phyloP scores from a whole-genome alignment of 2,329 filamentous ascomycete species.

The Monilinia fructicola region DNA sequence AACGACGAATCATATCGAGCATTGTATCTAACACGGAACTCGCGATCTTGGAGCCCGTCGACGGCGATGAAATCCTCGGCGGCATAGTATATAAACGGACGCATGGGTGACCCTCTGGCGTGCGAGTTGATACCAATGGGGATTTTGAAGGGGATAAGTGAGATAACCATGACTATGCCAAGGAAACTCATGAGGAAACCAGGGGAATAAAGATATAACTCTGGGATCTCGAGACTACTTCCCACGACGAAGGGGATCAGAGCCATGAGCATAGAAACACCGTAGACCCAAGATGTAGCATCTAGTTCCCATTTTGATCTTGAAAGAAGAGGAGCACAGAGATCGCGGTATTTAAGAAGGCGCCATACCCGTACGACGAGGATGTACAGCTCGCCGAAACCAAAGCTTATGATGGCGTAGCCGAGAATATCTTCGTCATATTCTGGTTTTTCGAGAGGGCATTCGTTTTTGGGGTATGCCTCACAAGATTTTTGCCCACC shows the following conservation, averaged over 20 bases:
- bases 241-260: conserved; percentile 33
- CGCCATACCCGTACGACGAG: conserved; percentile 28
- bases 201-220: conserved; percentile 51
- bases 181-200: conserved; percentile 84
- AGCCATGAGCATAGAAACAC: conserved; percentile 31
- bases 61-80: conserved; percentile 36
- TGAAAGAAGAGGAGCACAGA: conserved; percentile 32
- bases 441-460: conserved; percentile 28
- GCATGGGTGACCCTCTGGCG: conserved; percentile 28
- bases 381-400: conserved; percentile 32
- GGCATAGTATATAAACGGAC: conserved; percentile 34
- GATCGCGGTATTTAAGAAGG: conserved; percentile 26
- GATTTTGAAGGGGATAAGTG: conserved; percentile 75
- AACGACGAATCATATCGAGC: conserved; percentile 30
- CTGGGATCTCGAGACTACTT: conserved; percentile 26
- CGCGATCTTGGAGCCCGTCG: conserved; percentile 33
- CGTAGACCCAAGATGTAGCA: conserved; percentile 34
- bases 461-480: conserved; percentile 21
- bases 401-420: conserved; percentile 31
- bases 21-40: conserved; percentile 32
- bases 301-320: conserved; percentile 32
- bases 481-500: conserved; percentile 27
- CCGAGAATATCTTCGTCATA: conserved; percentile 31
- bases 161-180: conserved; percentile 73
- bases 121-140: conserved; percentile 34